Evolutionary conservation across 768 basidiomycete species (phyloP).

Genomic region (Calocybe cyanea): DNA sequence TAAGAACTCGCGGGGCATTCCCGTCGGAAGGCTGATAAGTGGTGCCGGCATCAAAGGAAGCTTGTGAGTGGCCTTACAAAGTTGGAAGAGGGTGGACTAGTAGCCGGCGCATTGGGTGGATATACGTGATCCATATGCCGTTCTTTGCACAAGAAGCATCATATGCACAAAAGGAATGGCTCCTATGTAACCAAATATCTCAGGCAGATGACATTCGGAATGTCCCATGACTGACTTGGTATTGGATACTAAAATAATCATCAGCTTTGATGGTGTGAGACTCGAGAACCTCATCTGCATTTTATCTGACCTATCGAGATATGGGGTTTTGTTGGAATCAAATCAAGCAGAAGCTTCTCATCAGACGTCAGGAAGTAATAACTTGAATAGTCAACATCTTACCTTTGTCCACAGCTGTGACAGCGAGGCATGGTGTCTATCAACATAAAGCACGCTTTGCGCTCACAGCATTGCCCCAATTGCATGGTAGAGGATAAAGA

Average conservation of each 20-base stretch:
- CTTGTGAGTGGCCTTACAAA: conserved; percentile 4
- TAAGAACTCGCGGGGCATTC: neutral
- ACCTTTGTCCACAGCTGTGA: conserved; percentile 1
- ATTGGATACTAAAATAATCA: conserved; percentile 1
- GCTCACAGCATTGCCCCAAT: too few species aligned
- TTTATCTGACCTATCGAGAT: neutral
- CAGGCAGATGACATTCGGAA: neutral
- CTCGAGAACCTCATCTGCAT: neutral
- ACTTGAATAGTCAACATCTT: conserved; percentile 5
- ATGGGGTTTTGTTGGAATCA: conserved; percentile 2
- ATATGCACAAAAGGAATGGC: neutral
- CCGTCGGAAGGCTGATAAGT: neutral
- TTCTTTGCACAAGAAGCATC: neutral
- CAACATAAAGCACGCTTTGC: neutral
- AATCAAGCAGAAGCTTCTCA: conserved; percentile 3
- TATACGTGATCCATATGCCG: neutral
- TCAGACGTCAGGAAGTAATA: conserved; percentile 8
- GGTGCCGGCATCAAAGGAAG: conserved; percentile 1
- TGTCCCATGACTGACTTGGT: conserved; percentile 7
- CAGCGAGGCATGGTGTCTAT: neutral
- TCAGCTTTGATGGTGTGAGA: conserved; percentile 3
- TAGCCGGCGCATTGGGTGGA: conserved; percentile 3
- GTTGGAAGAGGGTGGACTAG: neutral
- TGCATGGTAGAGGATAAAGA: too few species aligned
- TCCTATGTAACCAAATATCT: neutral